phyloP scores from a whole-genome alignment of 1,284 basidiomycete genomes.

The Ceratobasidium sp. region DNA sequence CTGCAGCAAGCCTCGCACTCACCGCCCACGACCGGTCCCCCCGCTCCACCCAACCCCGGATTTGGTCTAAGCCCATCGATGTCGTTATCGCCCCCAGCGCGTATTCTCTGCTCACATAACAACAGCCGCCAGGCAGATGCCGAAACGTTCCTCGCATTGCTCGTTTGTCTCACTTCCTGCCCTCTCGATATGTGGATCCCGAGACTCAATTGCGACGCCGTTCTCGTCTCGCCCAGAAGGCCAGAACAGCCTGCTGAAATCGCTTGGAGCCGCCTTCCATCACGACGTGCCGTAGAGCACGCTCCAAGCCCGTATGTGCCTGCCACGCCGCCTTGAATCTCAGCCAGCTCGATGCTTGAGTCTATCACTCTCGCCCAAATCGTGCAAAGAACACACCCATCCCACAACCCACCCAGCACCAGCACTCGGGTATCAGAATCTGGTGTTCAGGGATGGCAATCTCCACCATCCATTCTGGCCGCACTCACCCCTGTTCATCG shows the following conservation, averaged over 20 bases:
- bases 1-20: neutral
- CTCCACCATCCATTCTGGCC: slow-evolving; percentile 28
- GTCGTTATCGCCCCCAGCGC: slow-evolving; percentile 23
- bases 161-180: slow-evolving; percentile 23
- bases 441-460: slow-evolving; percentile 40
- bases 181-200: slow-evolving; percentile 29
- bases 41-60: neutral
- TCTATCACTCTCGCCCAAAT: slow-evolving; percentile 10
- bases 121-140: slow-evolving; percentile 29
- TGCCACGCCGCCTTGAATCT: slow-evolving; percentile 15
- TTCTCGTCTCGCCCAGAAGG: slow-evolving; percentile 18
- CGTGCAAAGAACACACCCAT: neutral
- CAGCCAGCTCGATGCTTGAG: slow-evolving; percentile 29
- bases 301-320: slow-evolving; percentile 11
- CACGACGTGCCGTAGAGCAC: neutral
- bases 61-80: slow-evolving; percentile 33
- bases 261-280: slow-evolving; percentile 27
- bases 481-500: slow-evolving; percentile 37
- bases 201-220: slow-evolving; percentile 25
- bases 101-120: slow-evolving; percentile 14
- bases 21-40: neutral
- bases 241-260: slow-evolving; percentile 11
- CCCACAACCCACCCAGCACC: slow-evolving; percentile 14
- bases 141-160: slow-evolving; percentile 34
- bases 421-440: slow-evolving; percentile 39